phyloP scores from a whole-genome alignment of 1,284 basidiomycete species.

The Irpex rosettiformis region DNA sequence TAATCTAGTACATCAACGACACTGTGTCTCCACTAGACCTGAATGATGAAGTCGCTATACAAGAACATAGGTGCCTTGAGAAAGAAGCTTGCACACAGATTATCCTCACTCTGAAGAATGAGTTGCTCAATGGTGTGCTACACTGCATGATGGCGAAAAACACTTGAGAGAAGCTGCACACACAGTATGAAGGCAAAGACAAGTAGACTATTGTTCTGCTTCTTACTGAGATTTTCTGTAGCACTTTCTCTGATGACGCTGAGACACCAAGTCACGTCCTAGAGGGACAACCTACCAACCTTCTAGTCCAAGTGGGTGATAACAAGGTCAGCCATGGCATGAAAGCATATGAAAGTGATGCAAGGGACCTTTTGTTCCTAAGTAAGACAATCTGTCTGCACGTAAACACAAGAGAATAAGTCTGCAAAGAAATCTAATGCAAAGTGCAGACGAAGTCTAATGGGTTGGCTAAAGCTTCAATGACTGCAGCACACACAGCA shows the following conservation, averaged over 20 bases:
- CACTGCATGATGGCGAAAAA: constrained; percentile 8
- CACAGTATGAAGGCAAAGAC: constrained; percentile 18
- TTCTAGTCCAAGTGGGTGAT: too few relatives aligned
- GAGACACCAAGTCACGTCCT: too few relatives aligned
- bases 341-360: too few relatives aligned
- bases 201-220: constrained; percentile 21
- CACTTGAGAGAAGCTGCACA: constrained; percentile 15
- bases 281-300: too few relatives aligned
- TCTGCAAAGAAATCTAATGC: too few relatives aligned
- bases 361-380: too few relatives aligned
- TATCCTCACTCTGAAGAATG: constrained; percentile 19
- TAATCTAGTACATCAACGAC: constrained; percentile 11
- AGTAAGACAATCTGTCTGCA: too few relatives aligned
- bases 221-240: constrained; percentile 20
- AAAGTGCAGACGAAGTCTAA: too few relatives aligned
- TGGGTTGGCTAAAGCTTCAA: too few relatives aligned
- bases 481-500: too few relatives aligned
- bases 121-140: constrained; percentile 18
- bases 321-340: too few relatives aligned
- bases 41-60: neutral
- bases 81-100: constrained; percentile 19
- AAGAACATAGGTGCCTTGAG: constrained; percentile 5
- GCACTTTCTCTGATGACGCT: constrained; percentile 17
- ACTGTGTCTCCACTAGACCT: neutral
- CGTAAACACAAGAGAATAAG: too few relatives aligned